A percentile compares a stretch with the other conserved stretches of the same genome.
These are phyloP conservation scores for Penicillium tannophilum DNA, from an alignment of 495 filamentous ascomycete genomes.

Conservation along the genomic window DNA sequence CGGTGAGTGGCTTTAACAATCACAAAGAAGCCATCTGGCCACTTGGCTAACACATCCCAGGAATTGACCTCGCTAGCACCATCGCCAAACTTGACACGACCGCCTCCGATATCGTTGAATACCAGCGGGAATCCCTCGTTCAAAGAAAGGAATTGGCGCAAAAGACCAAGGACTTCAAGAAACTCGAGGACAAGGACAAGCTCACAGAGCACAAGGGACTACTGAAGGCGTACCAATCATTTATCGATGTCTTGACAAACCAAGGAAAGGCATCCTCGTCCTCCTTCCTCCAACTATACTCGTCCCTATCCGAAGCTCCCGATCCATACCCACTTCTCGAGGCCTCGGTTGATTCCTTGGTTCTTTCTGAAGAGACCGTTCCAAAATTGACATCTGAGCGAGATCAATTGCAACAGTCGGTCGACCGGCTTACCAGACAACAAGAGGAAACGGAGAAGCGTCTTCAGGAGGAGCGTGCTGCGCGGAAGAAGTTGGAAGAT, in stretches of 20 bases:
- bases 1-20: slow-evolving; percentile 55
- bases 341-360: slow-evolving; percentile 90
- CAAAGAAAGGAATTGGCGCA: slow-evolving; percentile 96
- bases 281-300: slow-evolving; percentile 89
- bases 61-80: slow-evolving; percentile 83
- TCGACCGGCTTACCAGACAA: slow-evolving; percentile 83
- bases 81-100: slow-evolving; percentile 87
- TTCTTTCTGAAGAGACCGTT: slow-evolving; percentile 85
- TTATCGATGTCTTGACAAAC: slow-evolving; percentile 93
- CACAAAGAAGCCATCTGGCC: background rate
- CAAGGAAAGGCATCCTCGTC: slow-evolving; percentile 91
- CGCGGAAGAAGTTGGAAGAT: slow-evolving; percentile 74
- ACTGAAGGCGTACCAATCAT: slow-evolving; percentile 94
- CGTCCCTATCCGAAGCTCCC: slow-evolving; percentile 88
- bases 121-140: slow-evolving; percentile 88
- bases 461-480: slow-evolving; percentile 70
- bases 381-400: slow-evolving; percentile 88
- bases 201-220: slow-evolving; percentile 84
- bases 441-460: slow-evolving; percentile 81
- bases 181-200: slow-evolving; percentile 89
- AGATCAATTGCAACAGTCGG: slow-evolving; percentile 75
- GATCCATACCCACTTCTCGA: slow-evolving; percentile 97
- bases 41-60: slow-evolving; percentile 44
- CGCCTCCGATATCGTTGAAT: slow-evolving; percentile 87
- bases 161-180: slow-evolving; percentile 97